Conservation (phyloP, 129 eudicot species). For the Lactuca sativa region DNA sequence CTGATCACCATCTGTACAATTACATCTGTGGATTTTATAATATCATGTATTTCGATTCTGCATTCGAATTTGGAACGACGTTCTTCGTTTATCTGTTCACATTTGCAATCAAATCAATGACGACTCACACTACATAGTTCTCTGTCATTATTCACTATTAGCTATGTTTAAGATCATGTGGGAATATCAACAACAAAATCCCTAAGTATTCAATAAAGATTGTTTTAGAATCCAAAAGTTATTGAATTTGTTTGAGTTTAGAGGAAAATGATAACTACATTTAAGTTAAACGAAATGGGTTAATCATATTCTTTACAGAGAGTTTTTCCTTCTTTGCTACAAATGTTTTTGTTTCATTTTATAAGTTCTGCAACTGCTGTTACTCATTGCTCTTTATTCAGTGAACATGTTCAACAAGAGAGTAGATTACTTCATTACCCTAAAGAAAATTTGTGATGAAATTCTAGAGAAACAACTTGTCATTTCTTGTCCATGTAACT, state of each 20-base stretch:
- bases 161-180: background rate
- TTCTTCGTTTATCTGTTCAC: background rate
- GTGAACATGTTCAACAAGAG: background rate
- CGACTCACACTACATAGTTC: background rate
- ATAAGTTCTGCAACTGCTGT: background rate
- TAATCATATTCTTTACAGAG: background rate
- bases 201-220: background rate
- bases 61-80: background rate
- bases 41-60: background rate
- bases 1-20: background rate
- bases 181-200: background rate
- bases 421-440: background rate
- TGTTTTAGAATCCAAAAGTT: background rate
- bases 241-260: conserved; percentile 4
- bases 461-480: no score
- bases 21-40: background rate
- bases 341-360: background rate
- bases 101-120: background rate
- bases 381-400: background rate
- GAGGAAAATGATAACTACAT: conserved; percentile 4
- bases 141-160: no score
- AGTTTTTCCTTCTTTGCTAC: background rate
- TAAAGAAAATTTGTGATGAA: no score
- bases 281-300: background rate
- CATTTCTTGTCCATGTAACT: background rate